These are phyloP conservation scores for Dentipellis sp. DNA, from an alignment of 768 basidiomycete species.

Conservation along the genomic window DNA sequence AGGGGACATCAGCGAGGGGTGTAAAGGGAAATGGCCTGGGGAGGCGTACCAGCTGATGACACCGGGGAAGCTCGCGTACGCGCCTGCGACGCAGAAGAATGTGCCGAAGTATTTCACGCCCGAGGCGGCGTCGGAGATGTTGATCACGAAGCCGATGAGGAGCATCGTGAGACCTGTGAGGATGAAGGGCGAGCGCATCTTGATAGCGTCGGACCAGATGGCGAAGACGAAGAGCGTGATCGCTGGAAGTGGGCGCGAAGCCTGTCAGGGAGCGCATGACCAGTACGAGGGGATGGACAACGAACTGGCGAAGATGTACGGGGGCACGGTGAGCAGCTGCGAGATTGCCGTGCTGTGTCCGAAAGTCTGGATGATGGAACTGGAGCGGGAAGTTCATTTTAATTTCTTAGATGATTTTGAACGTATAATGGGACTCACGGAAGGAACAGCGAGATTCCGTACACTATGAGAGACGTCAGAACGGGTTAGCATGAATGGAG, in stretches of 20 bases:
- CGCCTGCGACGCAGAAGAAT: conserved; percentile 59
- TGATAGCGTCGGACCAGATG: conserved; percentile 46
- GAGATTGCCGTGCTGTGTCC: conserved; percentile 44
- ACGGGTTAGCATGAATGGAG: background rate
- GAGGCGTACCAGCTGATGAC: conserved; percentile 46
- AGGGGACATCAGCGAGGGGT: background rate
- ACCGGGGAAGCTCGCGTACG: conserved; percentile 51
- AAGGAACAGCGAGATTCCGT: conserved; percentile 62
- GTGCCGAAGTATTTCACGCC: conserved; percentile 68
- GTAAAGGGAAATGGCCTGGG: background rate
- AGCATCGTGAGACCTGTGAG: conserved; percentile 38
- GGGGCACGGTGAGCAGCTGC: conserved; percentile 55
- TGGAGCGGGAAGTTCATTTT: background rate
- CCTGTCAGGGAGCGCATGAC: background rate
- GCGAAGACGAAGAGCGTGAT: conserved; percentile 44
- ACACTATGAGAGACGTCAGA: conserved; percentile 30
- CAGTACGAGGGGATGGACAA: background rate
- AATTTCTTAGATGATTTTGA: too few relatives aligned
- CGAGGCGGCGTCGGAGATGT: conserved; percentile 41
- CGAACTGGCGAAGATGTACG: conserved; percentile 57
- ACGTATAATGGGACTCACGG: conserved; percentile 35
- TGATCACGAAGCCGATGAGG: conserved; percentile 53
- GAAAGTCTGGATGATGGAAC: conserved; percentile 28
- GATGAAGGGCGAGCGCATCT: conserved; percentile 51
- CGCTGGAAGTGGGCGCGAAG: conserved; percentile 26